Percentiles rank a stretch among this genome's conserved stretches.
Evolutionary conservation across 805 yeast species (phyloP).

Genomic region (Suhomyces canberraensis): DNA sequence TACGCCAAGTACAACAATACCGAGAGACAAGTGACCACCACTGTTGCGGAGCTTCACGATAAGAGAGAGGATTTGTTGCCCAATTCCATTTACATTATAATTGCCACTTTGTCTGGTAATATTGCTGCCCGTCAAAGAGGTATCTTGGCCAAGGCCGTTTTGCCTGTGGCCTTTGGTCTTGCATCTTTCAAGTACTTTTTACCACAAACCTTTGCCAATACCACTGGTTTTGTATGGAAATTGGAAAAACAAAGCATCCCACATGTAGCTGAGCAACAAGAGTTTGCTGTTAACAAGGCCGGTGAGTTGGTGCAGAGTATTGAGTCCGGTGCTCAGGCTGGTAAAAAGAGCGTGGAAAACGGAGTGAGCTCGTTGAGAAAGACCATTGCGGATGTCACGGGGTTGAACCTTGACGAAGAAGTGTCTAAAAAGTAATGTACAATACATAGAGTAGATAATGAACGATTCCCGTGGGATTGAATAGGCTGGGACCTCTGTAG

Average conservation of each 20-base stretch:
- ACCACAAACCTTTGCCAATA: slow-evolving; percentile 68
- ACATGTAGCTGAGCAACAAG: slow-evolving; percentile 60
- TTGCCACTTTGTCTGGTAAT: slow-evolving; percentile 71
- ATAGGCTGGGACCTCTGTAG: too few relatives aligned
- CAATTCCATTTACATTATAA: slow-evolving; percentile 60
- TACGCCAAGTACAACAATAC: slow-evolving; percentile 50
- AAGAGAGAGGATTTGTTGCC: slow-evolving; percentile 70
- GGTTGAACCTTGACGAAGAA: slow-evolving; percentile 62
- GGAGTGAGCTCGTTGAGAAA: slow-evolving; percentile 39
- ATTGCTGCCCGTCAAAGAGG: slow-evolving; percentile 69
- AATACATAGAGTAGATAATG: not conserved
- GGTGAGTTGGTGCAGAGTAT: slow-evolving; percentile 42
- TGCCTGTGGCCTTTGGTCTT: slow-evolving; percentile 61
- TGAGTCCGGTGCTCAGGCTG: slow-evolving; percentile 38
- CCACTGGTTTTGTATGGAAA: slow-evolving; percentile 53
- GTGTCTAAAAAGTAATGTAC: slow-evolving; percentile 44
- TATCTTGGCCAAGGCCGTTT: slow-evolving; percentile 47
- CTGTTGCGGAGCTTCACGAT: slow-evolving; percentile 62
- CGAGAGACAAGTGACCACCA: slow-evolving; percentile 62
- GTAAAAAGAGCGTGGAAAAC: slow-evolving; percentile 35
- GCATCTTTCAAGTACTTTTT: slow-evolving; percentile 65
- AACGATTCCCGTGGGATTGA: too few relatives aligned
- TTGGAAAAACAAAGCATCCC: slow-evolving; percentile 63
- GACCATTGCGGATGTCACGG: slow-evolving; percentile 55
- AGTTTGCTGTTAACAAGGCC: slow-evolving; percentile 44